These are phyloP conservation scores for Neotropicomus parvogracilis DNA, from an alignment of 1,284 basidiomycete genomes.

Conservation along the genomic window DNA sequence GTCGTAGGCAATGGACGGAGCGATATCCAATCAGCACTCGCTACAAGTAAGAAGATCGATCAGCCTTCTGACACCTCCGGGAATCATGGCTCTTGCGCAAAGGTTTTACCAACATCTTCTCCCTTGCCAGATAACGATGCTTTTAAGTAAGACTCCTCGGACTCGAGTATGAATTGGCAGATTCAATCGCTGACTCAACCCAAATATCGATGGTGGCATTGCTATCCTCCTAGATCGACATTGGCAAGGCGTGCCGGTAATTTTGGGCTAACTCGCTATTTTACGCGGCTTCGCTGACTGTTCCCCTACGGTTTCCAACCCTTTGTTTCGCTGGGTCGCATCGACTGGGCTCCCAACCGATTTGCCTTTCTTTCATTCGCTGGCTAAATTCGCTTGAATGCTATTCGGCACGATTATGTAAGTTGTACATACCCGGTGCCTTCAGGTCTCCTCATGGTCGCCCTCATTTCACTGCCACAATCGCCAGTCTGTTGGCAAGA, in stretches of 20 bases:
- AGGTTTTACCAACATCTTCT: too few relatives aligned
- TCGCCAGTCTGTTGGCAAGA: conserved; percentile 10
- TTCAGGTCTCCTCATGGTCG: conserved; percentile 19
- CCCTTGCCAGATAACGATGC: too few relatives aligned
- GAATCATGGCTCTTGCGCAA: background rate
- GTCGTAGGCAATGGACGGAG: background rate
- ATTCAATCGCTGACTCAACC: too few relatives aligned
- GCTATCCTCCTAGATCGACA: background rate
- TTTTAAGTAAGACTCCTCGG: too few relatives aligned
- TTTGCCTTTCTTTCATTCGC: conserved; percentile 1
- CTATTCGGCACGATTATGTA: conserved; percentile 11
- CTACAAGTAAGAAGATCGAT: background rate
- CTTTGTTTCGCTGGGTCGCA: background rate
- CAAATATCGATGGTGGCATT: background rate
- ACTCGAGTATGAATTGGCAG: too few relatives aligned
- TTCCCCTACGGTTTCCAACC: background rate
- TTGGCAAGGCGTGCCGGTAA: too few relatives aligned
- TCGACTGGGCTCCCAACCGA: too few relatives aligned
- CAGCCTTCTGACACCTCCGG: conserved; percentile 6
- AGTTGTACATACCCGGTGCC: conserved; percentile 7
- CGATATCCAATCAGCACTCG: conserved; percentile 17
- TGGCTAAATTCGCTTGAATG: background rate
- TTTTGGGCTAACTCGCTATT: too few relatives aligned
- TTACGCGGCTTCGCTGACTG: too few relatives aligned
- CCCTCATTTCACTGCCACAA: conserved; percentile 25